phyloP scores from a whole-genome alignment of 331 rosid species.

The Phaseolus coccineus region DNA sequence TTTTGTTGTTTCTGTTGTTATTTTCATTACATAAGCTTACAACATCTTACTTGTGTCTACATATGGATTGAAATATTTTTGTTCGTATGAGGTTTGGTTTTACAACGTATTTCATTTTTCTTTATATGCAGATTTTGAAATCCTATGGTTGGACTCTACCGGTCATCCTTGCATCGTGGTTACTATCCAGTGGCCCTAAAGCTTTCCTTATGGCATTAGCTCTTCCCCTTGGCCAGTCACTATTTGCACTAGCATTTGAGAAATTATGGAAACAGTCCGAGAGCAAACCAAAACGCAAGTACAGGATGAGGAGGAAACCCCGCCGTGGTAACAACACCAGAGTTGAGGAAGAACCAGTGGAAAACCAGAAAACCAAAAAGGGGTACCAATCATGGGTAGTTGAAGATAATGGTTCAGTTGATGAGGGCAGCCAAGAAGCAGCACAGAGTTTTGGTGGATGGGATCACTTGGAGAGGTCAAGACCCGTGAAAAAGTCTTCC shows the following conservation, averaged over 20 bases:
- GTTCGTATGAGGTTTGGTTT: slow-evolving; percentile 25
- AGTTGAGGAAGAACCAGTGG: slow-evolving; percentile 54
- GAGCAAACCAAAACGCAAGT: slow-evolving; percentile 63
- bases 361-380: slow-evolving; percentile 49
- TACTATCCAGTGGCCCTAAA: slow-evolving; percentile 76
- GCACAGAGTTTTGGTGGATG: slow-evolving; percentile 75
- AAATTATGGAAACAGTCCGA: slow-evolving; percentile 68
- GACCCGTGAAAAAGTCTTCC: slow-evolving; percentile 51
- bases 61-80: slow-evolving; percentile 14
- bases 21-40: background rate
- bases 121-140: slow-evolving; percentile 69
- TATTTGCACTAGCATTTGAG: slow-evolving; percentile 74
- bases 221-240: slow-evolving; percentile 85
- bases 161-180: slow-evolving; percentile 60
- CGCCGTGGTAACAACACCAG: slow-evolving; percentile 30
- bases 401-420: slow-evolving; percentile 56
- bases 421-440: slow-evolving; percentile 44
- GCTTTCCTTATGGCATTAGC: slow-evolving; percentile 93
- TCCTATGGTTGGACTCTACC: slow-evolving; percentile 93
- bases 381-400: slow-evolving; percentile 80
- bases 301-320: slow-evolving; percentile 63
- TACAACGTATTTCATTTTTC: slow-evolving; percentile 44
- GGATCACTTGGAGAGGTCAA: slow-evolving; percentile 81
- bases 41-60: slow-evolving; percentile 10
- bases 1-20: background rate